Percentiles rank a stretch among this genome's conserved stretches.
Evolutionary conservation across 2,329 filamentous ascomycete genomes (phyloP).

Genomic region (Dothiorella sarmentorum): DNA sequence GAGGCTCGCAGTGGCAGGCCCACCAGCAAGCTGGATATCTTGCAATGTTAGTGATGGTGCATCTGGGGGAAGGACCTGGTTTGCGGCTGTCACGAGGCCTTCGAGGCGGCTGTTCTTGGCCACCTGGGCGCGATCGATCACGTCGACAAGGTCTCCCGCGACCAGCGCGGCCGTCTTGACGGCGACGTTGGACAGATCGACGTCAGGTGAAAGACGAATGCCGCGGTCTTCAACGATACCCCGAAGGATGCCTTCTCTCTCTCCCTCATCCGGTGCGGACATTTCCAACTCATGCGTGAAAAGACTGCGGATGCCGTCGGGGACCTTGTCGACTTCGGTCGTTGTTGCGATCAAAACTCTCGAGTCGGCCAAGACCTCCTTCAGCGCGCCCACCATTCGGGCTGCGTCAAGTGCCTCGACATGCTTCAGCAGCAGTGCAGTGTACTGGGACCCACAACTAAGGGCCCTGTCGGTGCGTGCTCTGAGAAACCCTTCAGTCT

Average conservation of each 20-base stretch:
- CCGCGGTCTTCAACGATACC: constrained; percentile 74
- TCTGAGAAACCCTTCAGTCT: constrained; percentile 87
- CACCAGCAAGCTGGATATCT: constrained; percentile 86
- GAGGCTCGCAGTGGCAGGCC: constrained; percentile 71
- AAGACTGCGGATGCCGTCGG: constrained; percentile 81
- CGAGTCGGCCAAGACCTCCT: constrained; percentile 74
- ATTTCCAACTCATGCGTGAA: constrained; percentile 97
- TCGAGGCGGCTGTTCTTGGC: constrained; percentile 75
- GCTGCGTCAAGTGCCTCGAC: constrained; percentile 89
- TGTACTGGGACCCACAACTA: constrained; percentile 79
- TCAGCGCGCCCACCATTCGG: constrained; percentile 79
- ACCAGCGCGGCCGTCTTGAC: constrained; percentile 95
- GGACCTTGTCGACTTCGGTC: constrained; percentile 90
- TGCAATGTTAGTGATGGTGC: constrained; percentile 58
- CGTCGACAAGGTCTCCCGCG: constrained; percentile 88
- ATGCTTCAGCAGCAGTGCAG: constrained; percentile 80
- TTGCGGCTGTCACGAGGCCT: constrained; percentile 56
- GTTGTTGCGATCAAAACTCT: constrained; percentile 90
- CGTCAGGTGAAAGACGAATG: constrained; percentile 73
- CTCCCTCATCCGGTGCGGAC: constrained; percentile 84
- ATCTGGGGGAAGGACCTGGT: constrained; percentile 28
- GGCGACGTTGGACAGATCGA: constrained; percentile 80
- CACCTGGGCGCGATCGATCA: constrained; percentile 83
- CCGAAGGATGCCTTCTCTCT: constrained; percentile 81
- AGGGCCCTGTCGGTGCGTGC: constrained; percentile 84